These are phyloP conservation scores for Xylaria flabelliformis DNA, from an alignment of 495 filamentous ascomycete genomes.

Conservation along the genomic window DNA sequence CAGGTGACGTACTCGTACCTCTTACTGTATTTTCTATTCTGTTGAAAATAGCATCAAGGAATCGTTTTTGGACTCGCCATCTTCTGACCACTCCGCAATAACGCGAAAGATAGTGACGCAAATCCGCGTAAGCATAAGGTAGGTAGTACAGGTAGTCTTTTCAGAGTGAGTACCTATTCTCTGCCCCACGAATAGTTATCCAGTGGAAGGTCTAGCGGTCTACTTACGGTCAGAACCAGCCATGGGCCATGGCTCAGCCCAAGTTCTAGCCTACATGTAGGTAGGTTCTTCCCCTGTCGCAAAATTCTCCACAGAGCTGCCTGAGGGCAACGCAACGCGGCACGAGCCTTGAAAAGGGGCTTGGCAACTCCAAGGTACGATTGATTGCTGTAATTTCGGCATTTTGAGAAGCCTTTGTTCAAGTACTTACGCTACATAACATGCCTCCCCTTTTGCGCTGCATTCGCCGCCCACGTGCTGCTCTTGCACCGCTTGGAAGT, in stretches of 20 bases:
- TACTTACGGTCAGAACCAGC: no score
- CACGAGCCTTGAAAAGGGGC: conserved; percentile 23
- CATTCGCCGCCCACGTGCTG: conserved; percentile 1
- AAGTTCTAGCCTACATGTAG: neutral
- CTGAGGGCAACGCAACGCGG: conserved; percentile 15
- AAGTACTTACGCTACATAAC: neutral
- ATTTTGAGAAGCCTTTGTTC: neutral
- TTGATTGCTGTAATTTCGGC: conserved; percentile 24
- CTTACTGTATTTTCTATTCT: neutral
- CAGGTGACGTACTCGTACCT: neutral
- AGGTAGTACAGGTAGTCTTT: no score
- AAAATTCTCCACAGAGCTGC: conserved; percentile 4
- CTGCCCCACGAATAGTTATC: no score
- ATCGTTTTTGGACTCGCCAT: neutral
- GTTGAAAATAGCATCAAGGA: neutral
- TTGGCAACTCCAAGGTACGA: conserved; percentile 14
- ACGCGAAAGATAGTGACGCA: no score
- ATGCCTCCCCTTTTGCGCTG: neutral
- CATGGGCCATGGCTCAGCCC: neutral
- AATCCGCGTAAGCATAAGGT: no score
- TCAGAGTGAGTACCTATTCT: no score
- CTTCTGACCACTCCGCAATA: neutral
- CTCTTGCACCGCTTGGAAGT: neutral
- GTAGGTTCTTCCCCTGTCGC: neutral
- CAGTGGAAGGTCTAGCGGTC: neutral